Evolutionary conservation across 345 rosid genomes (phyloP).

Genomic region (Eucalyptus pauciflora): DNA sequence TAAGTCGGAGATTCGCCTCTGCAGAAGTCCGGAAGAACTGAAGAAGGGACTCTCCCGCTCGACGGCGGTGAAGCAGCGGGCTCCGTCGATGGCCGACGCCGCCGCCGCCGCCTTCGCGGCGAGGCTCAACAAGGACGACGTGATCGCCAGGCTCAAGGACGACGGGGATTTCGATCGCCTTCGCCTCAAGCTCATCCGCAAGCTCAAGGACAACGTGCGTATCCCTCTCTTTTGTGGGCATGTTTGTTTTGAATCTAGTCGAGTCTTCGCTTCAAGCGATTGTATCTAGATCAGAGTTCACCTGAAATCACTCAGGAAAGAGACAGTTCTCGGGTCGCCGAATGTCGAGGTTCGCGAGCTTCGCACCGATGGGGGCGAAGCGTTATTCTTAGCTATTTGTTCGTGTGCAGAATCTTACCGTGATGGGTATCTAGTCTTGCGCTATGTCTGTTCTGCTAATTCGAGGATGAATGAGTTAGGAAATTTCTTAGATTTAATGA

Average conservation of each 20-base stretch:
- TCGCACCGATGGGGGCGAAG: not conserved
- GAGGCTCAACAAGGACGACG: constrained; percentile 45
- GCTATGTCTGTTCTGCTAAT: not conserved
- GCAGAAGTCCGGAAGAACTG: not conserved
- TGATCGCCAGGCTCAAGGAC: constrained; percentile 69
- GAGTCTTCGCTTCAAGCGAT: not conserved
- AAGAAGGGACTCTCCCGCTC: not conserved
- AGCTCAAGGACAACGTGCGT: constrained; percentile 64
- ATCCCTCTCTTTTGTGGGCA: not conserved
- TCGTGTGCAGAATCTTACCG: not conserved
- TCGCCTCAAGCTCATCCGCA: constrained; percentile 79
- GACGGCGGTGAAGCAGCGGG: not conserved
- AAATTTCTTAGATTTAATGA: not conserved
- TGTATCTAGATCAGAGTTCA: not conserved
- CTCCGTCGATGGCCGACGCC: not conserved
- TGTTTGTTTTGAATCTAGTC: not conserved
- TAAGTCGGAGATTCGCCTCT: not conserved
- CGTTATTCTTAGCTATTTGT: not conserved
- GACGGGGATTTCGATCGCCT: constrained; percentile 46
- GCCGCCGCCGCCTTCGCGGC: not conserved
- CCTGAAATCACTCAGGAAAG: not conserved
- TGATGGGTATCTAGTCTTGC: not conserved
- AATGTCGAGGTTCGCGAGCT: not conserved
- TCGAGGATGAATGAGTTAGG: not conserved
- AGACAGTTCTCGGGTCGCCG: not conserved